These are phyloP conservation scores for Pleomassaria siparia DNA, from an alignment of 2,329 filamentous ascomycete genomes.

Conservation along the genomic window DNA sequence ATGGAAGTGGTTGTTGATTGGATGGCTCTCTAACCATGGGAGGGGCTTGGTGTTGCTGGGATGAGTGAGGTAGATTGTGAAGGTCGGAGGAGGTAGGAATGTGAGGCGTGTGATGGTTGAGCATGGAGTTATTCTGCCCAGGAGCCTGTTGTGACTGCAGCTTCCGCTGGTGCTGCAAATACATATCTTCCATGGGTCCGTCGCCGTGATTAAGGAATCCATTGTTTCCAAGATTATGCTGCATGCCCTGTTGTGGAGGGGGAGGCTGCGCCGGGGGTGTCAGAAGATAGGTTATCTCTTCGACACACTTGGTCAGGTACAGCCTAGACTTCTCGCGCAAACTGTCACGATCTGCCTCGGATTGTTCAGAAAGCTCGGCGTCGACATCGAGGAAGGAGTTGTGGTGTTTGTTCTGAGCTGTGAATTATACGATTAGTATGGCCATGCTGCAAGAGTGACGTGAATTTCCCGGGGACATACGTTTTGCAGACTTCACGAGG, in stretches of 20 bases:
- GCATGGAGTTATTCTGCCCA: slow-evolving; percentile 45
- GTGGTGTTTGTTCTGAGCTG: slow-evolving; percentile 51
- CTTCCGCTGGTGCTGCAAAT: slow-evolving; percentile 60
- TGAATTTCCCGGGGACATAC: slow-evolving; percentile 16
- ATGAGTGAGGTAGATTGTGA: slow-evolving; percentile 40
- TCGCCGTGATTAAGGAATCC: slow-evolving; percentile 54
- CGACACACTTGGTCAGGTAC: slow-evolving; percentile 66
- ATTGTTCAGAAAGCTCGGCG: slow-evolving; percentile 43
- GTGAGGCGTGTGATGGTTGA: slow-evolving; percentile 65
- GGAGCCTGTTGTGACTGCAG: slow-evolving; percentile 47
- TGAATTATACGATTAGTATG: slow-evolving; percentile 24
- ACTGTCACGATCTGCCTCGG: slow-evolving; percentile 57
- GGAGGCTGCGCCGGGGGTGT: slow-evolving; percentile 65
- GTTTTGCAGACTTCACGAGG: slow-evolving; percentile 29
- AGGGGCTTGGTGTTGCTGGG: slow-evolving; percentile 43
- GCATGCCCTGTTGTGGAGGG: slow-evolving; percentile 50
- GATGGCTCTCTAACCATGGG: slow-evolving; percentile 49
- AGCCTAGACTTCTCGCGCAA: slow-evolving; percentile 64
- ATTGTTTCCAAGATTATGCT: slow-evolving; percentile 40
- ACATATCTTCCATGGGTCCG: slow-evolving; percentile 61
- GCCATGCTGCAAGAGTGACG: slow-evolving; percentile 1
- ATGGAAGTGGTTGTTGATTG: slow-evolving; percentile 44
- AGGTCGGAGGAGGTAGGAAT: slow-evolving; percentile 46
- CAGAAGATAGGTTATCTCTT: slow-evolving; percentile 69
- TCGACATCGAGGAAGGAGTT: slow-evolving; percentile 56